phyloP scores from a whole-genome alignment of 371 early-diverging fungal species.

The Blakeslea trispora region DNA sequence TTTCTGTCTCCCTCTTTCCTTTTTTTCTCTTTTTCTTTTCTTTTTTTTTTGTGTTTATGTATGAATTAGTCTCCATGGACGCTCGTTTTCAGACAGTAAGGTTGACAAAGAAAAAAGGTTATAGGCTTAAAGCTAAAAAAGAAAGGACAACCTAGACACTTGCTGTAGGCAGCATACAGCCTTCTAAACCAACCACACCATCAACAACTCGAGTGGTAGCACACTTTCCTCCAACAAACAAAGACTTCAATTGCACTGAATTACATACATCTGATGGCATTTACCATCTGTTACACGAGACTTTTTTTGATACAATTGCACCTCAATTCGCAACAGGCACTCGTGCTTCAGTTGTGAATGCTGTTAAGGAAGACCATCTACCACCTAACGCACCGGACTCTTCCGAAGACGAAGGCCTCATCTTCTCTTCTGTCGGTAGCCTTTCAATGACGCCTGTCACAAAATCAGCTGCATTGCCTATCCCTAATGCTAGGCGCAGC shows the following conservation, averaged over 20 bases:
- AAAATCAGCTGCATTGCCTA: slow-evolving; percentile 40
- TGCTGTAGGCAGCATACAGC: slow-evolving; percentile 21
- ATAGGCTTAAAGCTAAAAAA: not conserved
- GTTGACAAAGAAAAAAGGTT: not conserved
- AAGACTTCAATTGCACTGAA: slow-evolving; percentile 43
- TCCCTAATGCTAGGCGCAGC: slow-evolving; percentile 29
- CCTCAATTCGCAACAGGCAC: slow-evolving; percentile 57
- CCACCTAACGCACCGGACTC: slow-evolving; percentile 6
- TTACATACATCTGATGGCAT: slow-evolving; percentile 61
- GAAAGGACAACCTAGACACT: slow-evolving; percentile 17
- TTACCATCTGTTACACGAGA: slow-evolving; percentile 54
- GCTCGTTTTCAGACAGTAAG: slow-evolving; percentile 36
- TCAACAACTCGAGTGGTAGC: slow-evolving; percentile 7
- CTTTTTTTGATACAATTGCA: slow-evolving; percentile 48
- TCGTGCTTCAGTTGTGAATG: slow-evolving; percentile 33
- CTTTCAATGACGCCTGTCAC: slow-evolving; percentile 19
- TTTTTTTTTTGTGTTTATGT: not conserved
- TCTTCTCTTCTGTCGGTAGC: not conserved
- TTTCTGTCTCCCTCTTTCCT: not conserved
- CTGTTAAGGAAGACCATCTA: slow-evolving; percentile 10
- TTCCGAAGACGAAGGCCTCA: slow-evolving; percentile 15
- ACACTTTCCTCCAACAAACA: slow-evolving; percentile 48
- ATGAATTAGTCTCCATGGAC: slow-evolving; percentile 22
- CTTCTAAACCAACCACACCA: slow-evolving; percentile 4
- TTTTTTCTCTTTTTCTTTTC: slow-evolving; percentile 10